Evolutionary conservation across 1,139 yeast species (phyloP).

Genomic region (Scheffersomyces segobiensis): DNA sequence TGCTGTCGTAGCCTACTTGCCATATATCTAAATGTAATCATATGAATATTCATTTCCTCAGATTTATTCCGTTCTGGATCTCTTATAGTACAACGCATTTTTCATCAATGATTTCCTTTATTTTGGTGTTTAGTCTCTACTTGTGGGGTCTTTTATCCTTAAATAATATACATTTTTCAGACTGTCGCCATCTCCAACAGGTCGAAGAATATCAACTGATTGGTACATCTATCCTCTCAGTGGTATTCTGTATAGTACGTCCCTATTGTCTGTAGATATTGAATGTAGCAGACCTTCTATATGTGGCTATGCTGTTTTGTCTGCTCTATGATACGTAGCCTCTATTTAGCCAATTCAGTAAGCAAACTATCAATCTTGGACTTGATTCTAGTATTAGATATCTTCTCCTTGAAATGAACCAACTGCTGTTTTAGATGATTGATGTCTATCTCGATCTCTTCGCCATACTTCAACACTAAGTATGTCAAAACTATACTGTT

Average conservation of each 20-base stretch:
- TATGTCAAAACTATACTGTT: conserved; percentile 12
- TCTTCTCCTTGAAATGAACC: conserved; percentile 2
- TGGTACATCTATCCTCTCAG: background rate
- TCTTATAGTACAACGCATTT: background rate
- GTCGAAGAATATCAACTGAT: background rate
- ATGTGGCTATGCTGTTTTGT: too few relatives aligned
- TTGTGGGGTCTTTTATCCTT: background rate
- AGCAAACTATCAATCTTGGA: conserved; percentile 1
- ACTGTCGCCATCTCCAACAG: background rate
- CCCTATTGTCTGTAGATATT: background rate
- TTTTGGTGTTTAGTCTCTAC: background rate
- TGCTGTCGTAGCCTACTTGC: background rate
- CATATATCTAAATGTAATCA: background rate
- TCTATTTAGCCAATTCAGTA: background rate
- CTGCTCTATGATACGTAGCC: background rate
- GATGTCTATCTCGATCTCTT: conserved; percentile 1
- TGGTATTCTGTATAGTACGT: background rate
- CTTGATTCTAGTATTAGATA: conserved; percentile 5
- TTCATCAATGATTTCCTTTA: background rate
- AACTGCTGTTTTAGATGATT: conserved; percentile 1
- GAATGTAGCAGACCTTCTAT: background rate
- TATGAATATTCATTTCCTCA: background rate
- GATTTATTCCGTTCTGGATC: background rate
- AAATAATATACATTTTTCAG: background rate
- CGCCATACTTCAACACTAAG: conserved; percentile 4